These are phyloP conservation scores for Eucalyptus albens DNA, from an alignment of 345 rosid species.

Conservation along the genomic window DNA sequence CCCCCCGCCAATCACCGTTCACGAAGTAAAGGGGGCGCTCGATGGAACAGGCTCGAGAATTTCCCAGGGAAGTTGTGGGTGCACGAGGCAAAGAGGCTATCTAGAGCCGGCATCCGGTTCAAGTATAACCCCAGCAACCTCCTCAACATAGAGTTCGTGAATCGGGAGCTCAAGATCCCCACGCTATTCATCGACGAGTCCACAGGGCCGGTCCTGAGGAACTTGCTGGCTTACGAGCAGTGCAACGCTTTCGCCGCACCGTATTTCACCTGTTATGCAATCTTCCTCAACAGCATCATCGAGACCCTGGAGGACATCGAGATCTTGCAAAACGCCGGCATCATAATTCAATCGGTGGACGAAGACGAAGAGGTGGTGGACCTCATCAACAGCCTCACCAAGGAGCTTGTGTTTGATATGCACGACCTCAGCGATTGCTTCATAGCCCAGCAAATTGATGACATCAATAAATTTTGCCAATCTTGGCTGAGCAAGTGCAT, in stretches of 20 bases:
- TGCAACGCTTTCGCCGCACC: neutral
- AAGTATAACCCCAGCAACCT: neutral
- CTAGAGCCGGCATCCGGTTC: neutral
- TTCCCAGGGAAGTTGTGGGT: neutral
- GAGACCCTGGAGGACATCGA: neutral
- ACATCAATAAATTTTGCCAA: neutral
- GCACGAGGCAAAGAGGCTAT: neutral
- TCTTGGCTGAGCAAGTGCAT: neutral
- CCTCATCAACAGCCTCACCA: neutral
- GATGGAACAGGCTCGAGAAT: neutral
- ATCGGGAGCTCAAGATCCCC: neutral
- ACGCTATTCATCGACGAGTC: neutral
- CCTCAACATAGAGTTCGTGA: neutral
- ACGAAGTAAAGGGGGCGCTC: neutral
- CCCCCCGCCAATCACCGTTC: neutral
- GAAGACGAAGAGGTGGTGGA: neutral
- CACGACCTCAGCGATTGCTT: neutral
- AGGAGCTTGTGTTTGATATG: neutral
- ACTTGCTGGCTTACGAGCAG: neutral
- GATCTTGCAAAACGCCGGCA: neutral
- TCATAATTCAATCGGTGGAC: neutral
- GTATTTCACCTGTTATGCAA: neutral
- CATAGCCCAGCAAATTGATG: neutral
- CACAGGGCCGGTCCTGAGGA: neutral
- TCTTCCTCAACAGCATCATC: neutral